Base-by-base conservation (phyloP, 164 flowering plant species). In the Vitis rotundifolia region DNA sequence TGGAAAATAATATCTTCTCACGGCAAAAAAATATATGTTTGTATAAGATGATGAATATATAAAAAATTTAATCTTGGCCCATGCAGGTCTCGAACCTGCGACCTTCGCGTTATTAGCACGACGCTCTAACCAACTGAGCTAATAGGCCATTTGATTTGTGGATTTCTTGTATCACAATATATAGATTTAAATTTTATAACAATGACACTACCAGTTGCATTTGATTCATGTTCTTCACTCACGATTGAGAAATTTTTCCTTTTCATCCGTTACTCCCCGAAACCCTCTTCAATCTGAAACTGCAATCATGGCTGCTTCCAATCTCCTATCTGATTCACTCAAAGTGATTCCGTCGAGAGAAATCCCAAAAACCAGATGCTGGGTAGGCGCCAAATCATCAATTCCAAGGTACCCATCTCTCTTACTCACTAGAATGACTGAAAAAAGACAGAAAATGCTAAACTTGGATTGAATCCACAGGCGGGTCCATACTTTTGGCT, bases 1-100 rank as follows among this genome's bases (percentile, higher is more conserved):
- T 22, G 26, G 22, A 22, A 22, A 22, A 22, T 0, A 22, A 22
- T 22, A 22, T 22, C 22, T 1, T 22, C 22, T 22, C 1, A 22
- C 22, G 22, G 26, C 1, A 22, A 22, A 22, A 22, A 22, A 22
- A 1, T 22, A 1, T 22, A 22, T 22, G 26, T 22, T 22, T 22
- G 1, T 22, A 1, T 22, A 22, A 22, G n/a, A n/a, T n/a, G n/a
- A n/a, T n/a, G n/a, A n/a, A 2, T 29, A 29, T 29, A 29, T 2
- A 29, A 29, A 29, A 29, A 2, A 29, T 2, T 29, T 2, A 6
- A 31, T 2, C 7, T 4, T 31, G 44, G 44, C 44, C 90, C 84
- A 88, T 88, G 86, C 87, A 84, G 88, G 87, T 83, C 80, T 85
- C 90, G 82, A 85, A 86, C 89, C 85, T 83, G 82, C 81, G 86